Base-by-base conservation (phyloP, 2,329 filamentous ascomycete species). In the Beauveria scarabaeidicola region DNA sequence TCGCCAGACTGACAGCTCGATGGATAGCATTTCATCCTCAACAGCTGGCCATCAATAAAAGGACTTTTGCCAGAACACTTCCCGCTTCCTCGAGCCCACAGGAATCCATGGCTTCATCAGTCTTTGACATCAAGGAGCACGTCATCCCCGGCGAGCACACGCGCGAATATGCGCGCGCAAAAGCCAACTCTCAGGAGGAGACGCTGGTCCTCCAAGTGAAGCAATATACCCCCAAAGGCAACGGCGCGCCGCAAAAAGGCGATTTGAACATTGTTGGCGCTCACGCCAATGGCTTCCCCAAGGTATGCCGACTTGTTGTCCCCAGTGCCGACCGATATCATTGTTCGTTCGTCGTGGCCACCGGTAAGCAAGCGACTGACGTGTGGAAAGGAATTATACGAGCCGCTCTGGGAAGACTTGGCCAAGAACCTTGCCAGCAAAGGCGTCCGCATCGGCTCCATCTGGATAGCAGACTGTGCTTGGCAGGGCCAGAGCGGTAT, bases 241-340 rank as follows among this genome's bases (percentile, higher is more conserved):
- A 92, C 66, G 79, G 77, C 0, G 73, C 76, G 25, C 88, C 90
- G 0, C 78, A 84, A 63, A 82, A 84, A 1, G 89, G 90, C 38
- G 90, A 94, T 72, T 77, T 97, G 9, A 97, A 91, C 21, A 86
- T 97, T 61, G 85, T 97, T 59, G 91, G 83, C 11, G 87, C 88
- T 5, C 92, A 97, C 74, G 93, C 91, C 53, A 97, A 97, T 75
- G 93, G 88, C 11, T 96, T 97, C 65, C 89, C 90, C 11, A 97
- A 97, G 81, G 89, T 89, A 71, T 58, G 67, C 29, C 36, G 3
- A 1, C 38, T 10, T 27, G 3, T 17, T 21, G 6, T 19, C 27
- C 10, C 13, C 15, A 19, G 6, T 43, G 17, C 3, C 17, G 7
- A 36, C 11, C 13, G 32, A 15, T 1, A 36, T 15, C 2, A 36